Conservation (phyloP, 1,284 basidiomycete species). For the Ganoderma leucocontextum region DNA sequence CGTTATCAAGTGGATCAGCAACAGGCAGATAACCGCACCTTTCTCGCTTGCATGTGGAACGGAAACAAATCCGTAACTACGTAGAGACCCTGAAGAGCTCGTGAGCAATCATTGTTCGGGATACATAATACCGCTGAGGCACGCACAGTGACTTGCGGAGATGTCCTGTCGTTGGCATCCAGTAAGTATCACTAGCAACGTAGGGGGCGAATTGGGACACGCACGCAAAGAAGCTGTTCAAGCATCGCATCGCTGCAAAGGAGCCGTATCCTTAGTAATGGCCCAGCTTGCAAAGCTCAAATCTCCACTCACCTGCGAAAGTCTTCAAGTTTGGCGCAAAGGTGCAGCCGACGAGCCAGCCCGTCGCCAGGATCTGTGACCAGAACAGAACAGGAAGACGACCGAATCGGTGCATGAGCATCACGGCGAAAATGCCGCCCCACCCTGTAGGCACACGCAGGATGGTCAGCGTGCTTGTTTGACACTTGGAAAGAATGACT, state of each 20-base stretch:
- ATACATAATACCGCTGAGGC: background rate
- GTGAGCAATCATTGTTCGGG: background rate
- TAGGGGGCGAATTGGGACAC: background rate
- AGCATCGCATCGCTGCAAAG: slow-evolving; percentile 69
- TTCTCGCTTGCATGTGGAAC: slow-evolving; percentile 79
- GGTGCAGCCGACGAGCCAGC: slow-evolving; percentile 60
- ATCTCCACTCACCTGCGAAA: slow-evolving; percentile 52
- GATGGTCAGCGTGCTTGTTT: background rate
- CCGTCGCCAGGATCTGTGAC: slow-evolving; percentile 64
- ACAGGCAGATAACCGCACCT: slow-evolving; percentile 47
- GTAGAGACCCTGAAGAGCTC: slow-evolving; percentile 61
- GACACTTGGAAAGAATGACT: background rate
- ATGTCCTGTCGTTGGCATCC: slow-evolving; percentile 51
- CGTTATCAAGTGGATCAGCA: background rate
- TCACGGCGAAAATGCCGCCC: slow-evolving; percentile 66
- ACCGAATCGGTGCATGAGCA: slow-evolving; percentile 65
- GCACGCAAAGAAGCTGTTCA: slow-evolving; percentile 76
- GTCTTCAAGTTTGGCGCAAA: slow-evolving; percentile 61
- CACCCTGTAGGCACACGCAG: slow-evolving; percentile 50
- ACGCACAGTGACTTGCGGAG: slow-evolving; percentile 73
- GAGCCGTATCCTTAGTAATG: too few species aligned
- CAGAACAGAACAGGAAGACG: slow-evolving; percentile 71
- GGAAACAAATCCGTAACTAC: slow-evolving; percentile 76
- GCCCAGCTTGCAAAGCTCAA: too few species aligned
- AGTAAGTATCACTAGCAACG: background rate